Conservation (phyloP, 257 asterid species). For the Ajuga chamaepitys region DNA sequence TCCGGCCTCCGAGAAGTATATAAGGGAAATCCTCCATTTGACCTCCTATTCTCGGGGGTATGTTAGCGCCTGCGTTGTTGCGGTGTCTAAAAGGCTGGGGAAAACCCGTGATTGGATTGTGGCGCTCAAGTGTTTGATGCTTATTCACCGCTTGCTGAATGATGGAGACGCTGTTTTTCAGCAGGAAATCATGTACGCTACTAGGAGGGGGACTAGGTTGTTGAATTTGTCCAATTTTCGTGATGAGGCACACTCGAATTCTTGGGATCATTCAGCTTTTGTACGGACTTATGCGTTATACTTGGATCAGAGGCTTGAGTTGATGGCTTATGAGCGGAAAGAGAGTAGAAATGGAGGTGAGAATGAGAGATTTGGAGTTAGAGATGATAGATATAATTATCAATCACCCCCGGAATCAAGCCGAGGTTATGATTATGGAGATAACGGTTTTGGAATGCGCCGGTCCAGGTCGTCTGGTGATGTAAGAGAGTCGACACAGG, state of each 20-base stretch:
- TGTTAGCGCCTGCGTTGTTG: constrained; percentile 53
- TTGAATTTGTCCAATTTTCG: constrained; percentile 67
- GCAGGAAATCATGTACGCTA: constrained; percentile 65
- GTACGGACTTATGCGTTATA: constrained; percentile 57
- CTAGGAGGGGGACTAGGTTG: constrained; percentile 62
- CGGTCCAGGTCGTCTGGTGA: constrained; percentile 64
- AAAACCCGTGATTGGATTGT: constrained; percentile 86
- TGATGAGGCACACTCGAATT: constrained; percentile 71
- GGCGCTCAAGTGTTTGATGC: constrained; percentile 67
- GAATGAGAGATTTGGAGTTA: constrained; percentile 27
- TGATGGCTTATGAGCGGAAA: constrained; percentile 49
- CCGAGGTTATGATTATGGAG: constrained; percentile 43
- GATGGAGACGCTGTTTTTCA: constrained; percentile 60
- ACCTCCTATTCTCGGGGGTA: constrained; percentile 60
- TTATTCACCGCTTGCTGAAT: constrained; percentile 53
- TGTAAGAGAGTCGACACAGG: constrained; percentile 42
- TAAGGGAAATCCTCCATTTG: constrained; percentile 54
- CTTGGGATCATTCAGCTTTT: constrained; percentile 79
- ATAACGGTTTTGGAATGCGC: constrained; percentile 50
- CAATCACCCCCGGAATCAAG: constrained; percentile 50
- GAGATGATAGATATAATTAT: constrained; percentile 32
- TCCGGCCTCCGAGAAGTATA: constrained; percentile 66
- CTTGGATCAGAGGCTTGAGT: constrained; percentile 69
- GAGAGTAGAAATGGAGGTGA: constrained; percentile 35
- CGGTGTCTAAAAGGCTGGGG: constrained; percentile 51